Base-by-base conservation (phyloP, 2,329 filamentous ascomycete genomes). In the Aureobasidium sp. region DNA sequence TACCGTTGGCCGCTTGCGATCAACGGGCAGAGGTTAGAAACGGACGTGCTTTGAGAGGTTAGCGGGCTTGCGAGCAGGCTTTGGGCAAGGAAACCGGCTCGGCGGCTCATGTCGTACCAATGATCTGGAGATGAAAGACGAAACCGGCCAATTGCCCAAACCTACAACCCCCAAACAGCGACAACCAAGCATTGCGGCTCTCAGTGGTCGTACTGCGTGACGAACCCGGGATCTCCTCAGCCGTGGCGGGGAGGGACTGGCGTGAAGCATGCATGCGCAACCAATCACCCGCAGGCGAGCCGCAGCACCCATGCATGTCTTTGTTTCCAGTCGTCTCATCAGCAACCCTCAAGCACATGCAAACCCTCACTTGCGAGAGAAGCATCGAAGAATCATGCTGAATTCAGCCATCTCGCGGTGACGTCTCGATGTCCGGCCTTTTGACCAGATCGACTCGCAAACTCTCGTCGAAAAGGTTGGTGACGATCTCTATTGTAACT, bases 101-200 rank as follows among this genome's bases (percentile, higher is more conserved):
- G 35, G 44, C 40, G 57, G 57, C 57, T 42, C 22, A 22, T 12
- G 57, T 60, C 33, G 44, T 60, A 50, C 57, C 35, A 42, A n/a
- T 35, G 7, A 42, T 60, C 45, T 60, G 57, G 44, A 49, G 57
- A 60, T 60, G 57, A 50, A 39, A 7, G n/a, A 49, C 45, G 57
- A 60, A 60, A 60, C 57, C 57, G 57, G 57, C 33, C 33, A 49
- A 40, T 49, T 44, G 57, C 24, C 24, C 33, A 60, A 60, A 47
- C 44, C 54, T 59, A 35, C 54, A 5, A 14, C 29, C 31, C 14
- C 50, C 50, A 37, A 59, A 47, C 45, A 50, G 31, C 5, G 44
- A 54, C 50, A 22, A 39, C 19, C 58, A 53, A 61, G 48, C 58
- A 61, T 53, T 52, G 58, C 58, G 47, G 47, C 58, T 61, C 58